Conservation (phyloP, 2,329 filamentous ascomycete genomes). For the Stachybotrys elegans region DNA sequence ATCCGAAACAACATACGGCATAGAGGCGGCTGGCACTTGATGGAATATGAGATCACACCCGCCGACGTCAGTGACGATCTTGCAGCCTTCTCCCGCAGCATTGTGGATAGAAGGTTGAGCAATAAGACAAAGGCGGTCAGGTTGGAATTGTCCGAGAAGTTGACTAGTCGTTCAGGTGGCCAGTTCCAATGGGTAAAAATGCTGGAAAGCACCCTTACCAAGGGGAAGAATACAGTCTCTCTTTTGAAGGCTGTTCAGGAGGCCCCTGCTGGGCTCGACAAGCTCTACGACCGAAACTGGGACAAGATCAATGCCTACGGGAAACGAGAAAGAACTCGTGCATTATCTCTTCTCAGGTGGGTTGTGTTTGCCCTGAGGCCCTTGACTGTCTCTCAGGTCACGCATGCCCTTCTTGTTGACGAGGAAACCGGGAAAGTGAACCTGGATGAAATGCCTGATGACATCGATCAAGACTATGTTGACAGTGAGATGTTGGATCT, state of each 20-base stretch:
- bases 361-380: slow-evolving; percentile 16
- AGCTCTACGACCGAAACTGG: slow-evolving; percentile 26
- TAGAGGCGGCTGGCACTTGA: neutral
- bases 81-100: slow-evolving; percentile 13
- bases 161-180: slow-evolving; percentile 21
- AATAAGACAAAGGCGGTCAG: slow-evolving; percentile 16
- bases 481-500: slow-evolving; percentile 19
- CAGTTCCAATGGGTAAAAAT: slow-evolving; percentile 30
- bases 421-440: slow-evolving; percentile 12
- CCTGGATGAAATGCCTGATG: slow-evolving; percentile 15
- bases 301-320: slow-evolving; percentile 11
- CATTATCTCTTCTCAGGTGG: slow-evolving; percentile 24
- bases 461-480: slow-evolving; percentile 21
- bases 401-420: slow-evolving; percentile 18
- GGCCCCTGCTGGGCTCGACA: slow-evolving; percentile 19
- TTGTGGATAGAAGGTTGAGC: slow-evolving; percentile 21
- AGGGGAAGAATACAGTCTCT: slow-evolving; percentile 20
- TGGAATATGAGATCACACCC: slow-evolving; percentile 14
- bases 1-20: slow-evolving; percentile 13
- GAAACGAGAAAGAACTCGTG: slow-evolving; percentile 12
- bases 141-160: slow-evolving; percentile 13
- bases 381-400: slow-evolving; percentile 15
- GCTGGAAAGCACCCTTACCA: slow-evolving; percentile 17
- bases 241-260: slow-evolving; percentile 20
- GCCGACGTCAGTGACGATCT: slow-evolving; percentile 19